Base-by-base conservation (phyloP, 495 filamentous ascomycete species). In the Thermothielavioides terrestris region DNA sequence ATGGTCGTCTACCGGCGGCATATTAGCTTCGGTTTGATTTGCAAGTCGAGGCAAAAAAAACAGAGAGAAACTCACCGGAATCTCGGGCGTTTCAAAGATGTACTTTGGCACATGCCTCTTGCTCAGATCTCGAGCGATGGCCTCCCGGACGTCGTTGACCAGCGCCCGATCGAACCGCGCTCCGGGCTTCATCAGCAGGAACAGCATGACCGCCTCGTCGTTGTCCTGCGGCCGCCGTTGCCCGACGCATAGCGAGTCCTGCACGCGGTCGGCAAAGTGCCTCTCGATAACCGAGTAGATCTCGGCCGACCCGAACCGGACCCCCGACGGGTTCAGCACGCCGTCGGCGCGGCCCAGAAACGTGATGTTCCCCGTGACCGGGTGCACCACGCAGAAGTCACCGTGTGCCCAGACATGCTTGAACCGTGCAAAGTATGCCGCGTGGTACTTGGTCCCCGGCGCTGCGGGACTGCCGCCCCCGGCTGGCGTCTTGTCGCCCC, bases 331-430 rank as follows among this genome's bases (percentile, higher is more conserved):
- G 65, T 96, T 96, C 25, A 96, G 69, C 34, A 95, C 88, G 4
- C 89, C 89, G 59, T 96, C 89, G 18, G 89, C 90, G 42, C 89
- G 79, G 32, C 89, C 89, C 36, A 86, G 76, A 61, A 91, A 84
- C 26, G 77, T 63, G 12, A 89, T 60, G 46, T 78, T 75, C 23
- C 74, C 71, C 10, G 85, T 89, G 15, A 69, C 48, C 0, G 86
- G 85, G 57, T 89, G 83, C 39, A 85, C 68, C 38, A 74, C 71
- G 50, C 85, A 78, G 59, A 89, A 89, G 52, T 91, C 86, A 22
- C 86, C 86, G 43, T 89, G 86, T 1, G 83, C 84, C 85, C 86
- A 91, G 7, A 86, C 85, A 51, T 83, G 70, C 42, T 79, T 72
- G 66, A 82, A 89, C 44, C 83, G 76, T 5, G 73, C 77, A 59